phyloP scores from a whole-genome alignment of 495 filamentous ascomycete species.

The Rusavskia elegans region DNA sequence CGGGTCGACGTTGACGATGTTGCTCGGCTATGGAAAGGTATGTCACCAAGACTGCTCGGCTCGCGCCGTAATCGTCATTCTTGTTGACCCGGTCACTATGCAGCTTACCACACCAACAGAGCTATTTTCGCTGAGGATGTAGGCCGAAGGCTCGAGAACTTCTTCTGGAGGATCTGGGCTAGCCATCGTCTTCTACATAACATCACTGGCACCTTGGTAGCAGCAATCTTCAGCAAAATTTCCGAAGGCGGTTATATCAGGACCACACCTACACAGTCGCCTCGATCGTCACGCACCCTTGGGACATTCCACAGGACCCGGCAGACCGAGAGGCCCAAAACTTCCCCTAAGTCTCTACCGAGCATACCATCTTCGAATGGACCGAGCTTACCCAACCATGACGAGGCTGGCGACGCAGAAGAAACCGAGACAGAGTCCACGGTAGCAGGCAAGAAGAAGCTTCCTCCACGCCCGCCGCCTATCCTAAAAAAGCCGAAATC shows the following conservation, averaged over 20 bases:
- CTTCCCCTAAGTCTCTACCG: background rate
- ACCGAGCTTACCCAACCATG: background rate
- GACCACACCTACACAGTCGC: conserved; percentile 15
- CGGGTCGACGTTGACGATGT: conserved; percentile 22
- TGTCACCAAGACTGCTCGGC: background rate
- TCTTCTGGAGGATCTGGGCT: conserved; percentile 39
- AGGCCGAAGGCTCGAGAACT: conserved; percentile 31
- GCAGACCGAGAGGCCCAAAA: background rate
- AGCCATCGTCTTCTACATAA: conserved; percentile 16
- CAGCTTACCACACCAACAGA: conserved; percentile 28
- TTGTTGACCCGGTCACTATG: background rate
- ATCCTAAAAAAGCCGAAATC: conserved; percentile 11
- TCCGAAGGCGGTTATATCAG: conserved; percentile 16
- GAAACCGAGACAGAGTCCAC: background rate
- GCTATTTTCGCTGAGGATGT: conserved; percentile 22
- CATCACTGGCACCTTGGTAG: conserved; percentile 21
- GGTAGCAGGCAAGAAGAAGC: background rate
- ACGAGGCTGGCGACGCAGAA: background rate
- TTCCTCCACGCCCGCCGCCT: conserved; percentile 6
- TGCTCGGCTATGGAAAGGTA: conserved; percentile 33
- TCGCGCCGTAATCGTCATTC: background rate
- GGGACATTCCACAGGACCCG: background rate
- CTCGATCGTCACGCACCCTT: conserved; percentile 7
- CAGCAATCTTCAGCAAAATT: conserved; percentile 26
- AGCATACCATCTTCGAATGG: background rate